Evolutionary conservation across 1,284 basidiomycete species (phyloP), one percentile per base, ranked within the genome.

Genomic region (Marasmius oreades): DNA sequence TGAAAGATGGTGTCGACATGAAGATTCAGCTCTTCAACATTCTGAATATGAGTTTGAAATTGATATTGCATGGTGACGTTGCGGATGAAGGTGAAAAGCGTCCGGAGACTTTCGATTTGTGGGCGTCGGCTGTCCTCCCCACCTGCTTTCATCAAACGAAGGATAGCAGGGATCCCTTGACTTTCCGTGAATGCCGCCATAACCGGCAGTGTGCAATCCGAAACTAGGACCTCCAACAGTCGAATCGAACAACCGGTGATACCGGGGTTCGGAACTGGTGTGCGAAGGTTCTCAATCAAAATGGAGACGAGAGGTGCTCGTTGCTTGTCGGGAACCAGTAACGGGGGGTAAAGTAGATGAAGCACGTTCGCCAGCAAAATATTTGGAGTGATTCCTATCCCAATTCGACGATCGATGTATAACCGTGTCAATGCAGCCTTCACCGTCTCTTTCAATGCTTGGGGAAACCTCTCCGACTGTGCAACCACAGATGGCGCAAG

Each of bases 91-190:
- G 66, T 64, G 55, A 68, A 70, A 36, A 75, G 55, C 2, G 68
- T 69, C 34, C 73, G 66, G 58, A 74, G 62, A 57, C 73, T 71
- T 51, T 74, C 70, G 36, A 72, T 65, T 52, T 73, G 71, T 4
- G 73, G 66, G 22, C 70, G 66, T 16, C 70, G 66, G 55, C 69
- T 70, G 53, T 71, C 71, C 8, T 66, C 68, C 37, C 66, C 68
- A 1, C 70, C 70, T 22, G 62, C 63, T 46, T 66, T 67, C 3
- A 72, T 68, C 20, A 66, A 63, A 4, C 69, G 68, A 10, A 75
- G 61, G 12, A 74, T 61, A n/a, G 66, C 65, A 18, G 65, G 56
- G 23, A 73, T 61, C 14, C 73, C 73, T 45, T 69, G 65, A 18
- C 63, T 63, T 5, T 69, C 67, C 7, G 67, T 63, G 43, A 74